Base-by-base conservation (phyloP, 805 yeast genomes). In the Pichia insulana region DNA sequence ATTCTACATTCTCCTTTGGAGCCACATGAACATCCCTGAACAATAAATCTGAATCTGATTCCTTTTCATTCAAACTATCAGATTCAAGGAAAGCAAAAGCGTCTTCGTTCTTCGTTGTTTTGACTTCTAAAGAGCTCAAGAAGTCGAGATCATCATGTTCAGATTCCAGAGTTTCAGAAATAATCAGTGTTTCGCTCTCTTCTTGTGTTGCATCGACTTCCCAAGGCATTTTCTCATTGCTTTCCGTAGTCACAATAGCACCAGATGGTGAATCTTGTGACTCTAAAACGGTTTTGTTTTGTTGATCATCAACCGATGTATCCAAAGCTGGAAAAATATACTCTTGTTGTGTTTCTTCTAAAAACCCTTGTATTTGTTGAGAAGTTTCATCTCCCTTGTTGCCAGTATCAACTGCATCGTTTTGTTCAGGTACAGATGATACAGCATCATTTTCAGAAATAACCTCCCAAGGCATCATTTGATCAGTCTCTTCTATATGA, bases 161-260 rank as follows among this genome's bases (percentile, higher is more conserved):
- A 17, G 15, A 17, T 15, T 30, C 17, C 3, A 16, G 4, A 5
- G 13, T 32, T 16, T 41, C 43, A 11, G 26, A 13, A 15, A 41
- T 41, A 7, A 16, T 25, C 19, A 41, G 17, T 17, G 26, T 10
- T 36, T 35, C 41, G 15, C 7, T 20, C 3, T 28, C 19, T 33
- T 31, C 7, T 22, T 5, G 22, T 6, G 4, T 27, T 18, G 30
- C 20, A 18, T 32, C 27, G 7, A 31, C 18, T 6, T 42, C 48
- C 48, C 48, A 45, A 20, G 40, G 39, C 44, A 45, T 44, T 22
- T 22, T 22, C 25, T n/a, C n/a, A n/a, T n/a, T n/a, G n/a, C n/a
- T n/a, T n/a, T n/a, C n/a, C n/a, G n/a, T n/a, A n/a, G n/a, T n/a
- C n/a, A n/a, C n/a, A n/a, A n/a, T n/a, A n/a, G n/a, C n/a, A n/a